Evolutionary conservation across 192 early-diverging fungal genomes (phyloP).

Genomic region (Backusella tuberculispora): DNA sequence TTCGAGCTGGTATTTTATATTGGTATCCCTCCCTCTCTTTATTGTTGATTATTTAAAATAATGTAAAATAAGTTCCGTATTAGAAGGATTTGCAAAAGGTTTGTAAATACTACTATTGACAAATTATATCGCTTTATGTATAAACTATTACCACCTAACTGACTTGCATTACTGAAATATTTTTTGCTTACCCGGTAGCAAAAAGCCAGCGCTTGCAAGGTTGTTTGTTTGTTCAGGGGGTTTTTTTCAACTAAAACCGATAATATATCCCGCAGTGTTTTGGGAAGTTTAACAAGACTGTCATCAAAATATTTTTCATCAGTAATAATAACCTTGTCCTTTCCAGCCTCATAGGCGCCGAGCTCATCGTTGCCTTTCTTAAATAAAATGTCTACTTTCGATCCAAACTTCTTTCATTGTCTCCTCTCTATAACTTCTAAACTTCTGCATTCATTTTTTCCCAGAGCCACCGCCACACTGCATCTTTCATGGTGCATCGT

Average conservation of each 20-base stretch:
- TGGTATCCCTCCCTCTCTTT: too few relatives aligned
- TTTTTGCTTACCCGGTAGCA: background rate
- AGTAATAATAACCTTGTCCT: background rate
- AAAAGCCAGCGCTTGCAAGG: background rate
- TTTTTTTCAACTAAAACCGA: background rate
- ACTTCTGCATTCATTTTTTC: background rate
- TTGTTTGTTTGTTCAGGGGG: too few relatives aligned
- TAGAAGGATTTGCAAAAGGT: too few relatives aligned
- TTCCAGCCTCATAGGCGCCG: background rate
- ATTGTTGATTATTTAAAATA: too few relatives aligned
- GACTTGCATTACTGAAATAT: background rate
- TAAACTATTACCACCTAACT: too few relatives aligned
- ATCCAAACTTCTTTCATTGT: background rate
- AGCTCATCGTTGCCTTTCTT: background rate
- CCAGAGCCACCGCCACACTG: background rate
- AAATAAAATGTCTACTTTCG: background rate
- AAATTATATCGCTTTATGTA: too few relatives aligned
- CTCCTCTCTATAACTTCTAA: background rate
- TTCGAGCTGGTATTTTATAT: too few relatives aligned
- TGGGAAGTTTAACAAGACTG: background rate
- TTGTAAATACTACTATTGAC: too few relatives aligned
- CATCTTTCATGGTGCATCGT: background rate
- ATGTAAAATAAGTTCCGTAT: too few relatives aligned
- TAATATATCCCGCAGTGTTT: background rate
- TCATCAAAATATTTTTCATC: constrained; percentile 22